These are phyloP conservation scores for Pezicula carpinea DNA, from an alignment of 2,329 filamentous ascomycete species.

Conservation along the genomic window DNA sequence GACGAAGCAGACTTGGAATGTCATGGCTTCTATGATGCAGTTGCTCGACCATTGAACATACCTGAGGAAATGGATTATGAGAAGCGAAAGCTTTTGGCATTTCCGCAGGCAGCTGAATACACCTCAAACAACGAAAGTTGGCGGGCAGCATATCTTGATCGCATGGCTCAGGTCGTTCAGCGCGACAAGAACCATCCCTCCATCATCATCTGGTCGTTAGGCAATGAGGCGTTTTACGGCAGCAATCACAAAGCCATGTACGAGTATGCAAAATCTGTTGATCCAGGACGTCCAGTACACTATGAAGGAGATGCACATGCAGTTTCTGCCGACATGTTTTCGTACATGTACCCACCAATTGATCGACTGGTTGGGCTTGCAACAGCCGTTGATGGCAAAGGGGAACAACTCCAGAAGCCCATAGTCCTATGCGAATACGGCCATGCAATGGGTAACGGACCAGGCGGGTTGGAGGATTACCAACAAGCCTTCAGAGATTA, in stretches of 20 bases:
- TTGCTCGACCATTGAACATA: conserved; percentile 45
- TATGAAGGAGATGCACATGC: conserved; percentile 52
- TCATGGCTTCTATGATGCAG: conserved; percentile 40
- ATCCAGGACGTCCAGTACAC: conserved; percentile 48
- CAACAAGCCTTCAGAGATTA: conserved; percentile 49
- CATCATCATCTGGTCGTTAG: conserved; percentile 70
- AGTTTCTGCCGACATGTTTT: conserved; percentile 48
- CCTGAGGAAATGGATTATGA: conserved; percentile 55
- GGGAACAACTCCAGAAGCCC: conserved; percentile 43
- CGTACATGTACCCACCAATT: conserved; percentile 49
- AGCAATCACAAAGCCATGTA: conserved; percentile 66
- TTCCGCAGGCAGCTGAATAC: conserved; percentile 49
- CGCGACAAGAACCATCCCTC: conserved; percentile 67
- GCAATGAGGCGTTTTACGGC: conserved; percentile 71
- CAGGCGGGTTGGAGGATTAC: conserved; percentile 66
- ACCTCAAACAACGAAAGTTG: conserved; percentile 57
- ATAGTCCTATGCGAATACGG: conserved; percentile 55
- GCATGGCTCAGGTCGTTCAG: conserved; percentile 58
- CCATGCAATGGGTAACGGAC: conserved; percentile 71
- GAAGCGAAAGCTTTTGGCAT: conserved; percentile 53
- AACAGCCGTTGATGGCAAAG: conserved; percentile 36
- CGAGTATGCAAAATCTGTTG: conserved; percentile 44
- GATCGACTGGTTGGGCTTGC: conserved; percentile 32
- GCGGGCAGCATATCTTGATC: conserved; percentile 62
- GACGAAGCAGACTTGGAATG: conserved; percentile 49